Conservation (phyloP, 805 yeast species). For the Sugiyamaella lignohabitans region DNA sequence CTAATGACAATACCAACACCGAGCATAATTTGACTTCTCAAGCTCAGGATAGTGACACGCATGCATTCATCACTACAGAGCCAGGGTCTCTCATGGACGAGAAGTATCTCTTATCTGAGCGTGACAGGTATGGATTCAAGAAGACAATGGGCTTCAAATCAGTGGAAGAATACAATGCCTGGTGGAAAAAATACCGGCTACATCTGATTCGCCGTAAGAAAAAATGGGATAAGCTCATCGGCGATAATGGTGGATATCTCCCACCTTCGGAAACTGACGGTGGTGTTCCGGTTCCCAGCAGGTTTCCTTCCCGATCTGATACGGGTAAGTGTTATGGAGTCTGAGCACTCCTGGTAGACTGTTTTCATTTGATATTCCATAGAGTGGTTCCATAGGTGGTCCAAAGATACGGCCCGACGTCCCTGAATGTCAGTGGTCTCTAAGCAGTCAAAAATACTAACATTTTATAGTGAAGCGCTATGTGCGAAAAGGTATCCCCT, state of each 20-base stretch:
- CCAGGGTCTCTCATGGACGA: too few species aligned
- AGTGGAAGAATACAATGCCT: conserved; percentile 53
- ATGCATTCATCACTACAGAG: too few species aligned
- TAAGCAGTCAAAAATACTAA: conserved; percentile 14
- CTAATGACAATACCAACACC: too few species aligned
- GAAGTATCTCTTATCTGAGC: too few species aligned
- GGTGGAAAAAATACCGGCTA: conserved; percentile 67
- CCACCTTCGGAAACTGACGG: conserved; percentile 32
- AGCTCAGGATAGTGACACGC: too few species aligned
- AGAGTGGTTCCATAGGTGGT: too few species aligned
- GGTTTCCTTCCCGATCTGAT: conserved; percentile 45
- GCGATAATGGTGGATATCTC: conserved; percentile 54
- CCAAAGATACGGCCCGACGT: too few species aligned
- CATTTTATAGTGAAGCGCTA: conserved; percentile 49
- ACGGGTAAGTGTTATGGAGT: conserved; percentile 30
- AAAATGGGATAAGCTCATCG: conserved; percentile 70
- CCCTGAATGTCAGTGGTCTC: too few species aligned
- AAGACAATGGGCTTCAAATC: conserved; percentile 53
- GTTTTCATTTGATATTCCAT: too few species aligned
- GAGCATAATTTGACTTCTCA: too few species aligned
- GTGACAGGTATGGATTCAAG: conserved; percentile 85
- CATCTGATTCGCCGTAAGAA: conserved; percentile 58
- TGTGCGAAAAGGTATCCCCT: conserved; percentile 88
- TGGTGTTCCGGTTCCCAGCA: conserved; percentile 24
- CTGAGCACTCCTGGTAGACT: not conserved